Evolutionary conservation across 1,284 basidiomycete species (phyloP), one percentile per base, ranked within the genome.

Genomic region (Trichosporon ovoides): DNA sequence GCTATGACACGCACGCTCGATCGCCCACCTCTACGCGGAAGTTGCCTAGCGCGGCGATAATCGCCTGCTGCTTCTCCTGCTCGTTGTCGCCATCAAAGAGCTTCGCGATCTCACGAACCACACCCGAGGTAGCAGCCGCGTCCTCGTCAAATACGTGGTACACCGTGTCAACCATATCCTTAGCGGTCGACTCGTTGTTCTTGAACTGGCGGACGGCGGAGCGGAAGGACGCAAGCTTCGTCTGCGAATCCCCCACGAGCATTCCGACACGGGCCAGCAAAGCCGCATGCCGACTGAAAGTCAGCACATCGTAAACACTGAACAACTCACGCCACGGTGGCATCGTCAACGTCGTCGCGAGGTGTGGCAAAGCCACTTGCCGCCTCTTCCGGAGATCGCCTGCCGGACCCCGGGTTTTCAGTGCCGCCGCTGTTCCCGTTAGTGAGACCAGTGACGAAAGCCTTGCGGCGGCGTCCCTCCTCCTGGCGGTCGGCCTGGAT

Each of bases 111-210:
- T 85, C 82, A 59, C 87, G 88, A 43, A 95, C 81, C 36, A 96
- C 82, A 56, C 85, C 85, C 0, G 85, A 85, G 0, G 89, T 89
- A 19, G 85, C 81, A 56, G 94, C 91, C 24, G 87, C 73, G 64
- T 89, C 84, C 37, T 83, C 79, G 64, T 94, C 89, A 14, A 96
- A 80, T 18, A 97, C 82, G 66, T 86, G 88, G 84, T 86, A 93
- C 12, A 95, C 81, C 0, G 90, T 95, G 40, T 87, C 87, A 50
- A 97, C 85, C 67, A 97, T 80, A 74, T 96, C 93, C 12, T 85
- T 81, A 0, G 91, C 88, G 20, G 83, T 85, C 14, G 85, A 86
- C 73, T 98, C 94, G 54, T 85, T 85, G 7, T 83, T 79, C 40
- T 85, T 83, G 77, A 87, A 98, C 28, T 87, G 84, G 13, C 90